Base-by-base conservation (phyloP, 2,329 filamentous ascomycete genomes). In the Didymella segeticola region DNA sequence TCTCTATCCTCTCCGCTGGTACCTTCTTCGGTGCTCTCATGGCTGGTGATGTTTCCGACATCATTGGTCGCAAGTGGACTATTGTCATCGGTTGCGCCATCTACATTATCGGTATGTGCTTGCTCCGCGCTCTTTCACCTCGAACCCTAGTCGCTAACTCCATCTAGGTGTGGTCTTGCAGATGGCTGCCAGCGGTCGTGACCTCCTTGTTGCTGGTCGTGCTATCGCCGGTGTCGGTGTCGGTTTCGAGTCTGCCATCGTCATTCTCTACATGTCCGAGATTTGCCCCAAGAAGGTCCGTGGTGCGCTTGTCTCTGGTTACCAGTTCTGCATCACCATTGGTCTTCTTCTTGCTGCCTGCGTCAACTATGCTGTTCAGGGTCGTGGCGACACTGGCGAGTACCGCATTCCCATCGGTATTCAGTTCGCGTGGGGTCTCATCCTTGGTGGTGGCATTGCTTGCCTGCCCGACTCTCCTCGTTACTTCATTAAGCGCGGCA, bases 1-100 rank as follows among this genome's bases (percentile, higher is more conserved):
- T 93, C 46, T 88, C 89, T 17, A 92, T 93, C 57, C 82, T 95
- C 36, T 93, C 89, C 57, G 88, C 86, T 27, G 90, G 90, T 39
- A 93, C 89, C 17, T 86, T 89, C 61, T 75, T 90, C 47, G 90
- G 90, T 39, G 82, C 90, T 25, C 79, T 93, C 17, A 70, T 86
- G 8, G 84, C 89, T 30, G 89, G 88, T 12, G 89, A 58, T 53
- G 33, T 50, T 5, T 89, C 85, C 39, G 90, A 95, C 70, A 76
- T 78, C 38, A 74, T 88, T 46, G 89, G 89, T 47, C 86, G 88
- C 67, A 86, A 89, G 47, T 78, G 83, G 56, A 89, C 87, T 15
- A 81, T 70, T 19, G 62, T 70, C 22, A 31, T 59, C 2, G 58
- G 57, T 9, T 51, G 56, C 29, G 15, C 53, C 12, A 59, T 71